A percentile compares a stretch with the other conserved stretches of the same genome.
phyloP scores from a whole-genome alignment of 306 rosid species.

The Gastrolobium villosum region DNA sequence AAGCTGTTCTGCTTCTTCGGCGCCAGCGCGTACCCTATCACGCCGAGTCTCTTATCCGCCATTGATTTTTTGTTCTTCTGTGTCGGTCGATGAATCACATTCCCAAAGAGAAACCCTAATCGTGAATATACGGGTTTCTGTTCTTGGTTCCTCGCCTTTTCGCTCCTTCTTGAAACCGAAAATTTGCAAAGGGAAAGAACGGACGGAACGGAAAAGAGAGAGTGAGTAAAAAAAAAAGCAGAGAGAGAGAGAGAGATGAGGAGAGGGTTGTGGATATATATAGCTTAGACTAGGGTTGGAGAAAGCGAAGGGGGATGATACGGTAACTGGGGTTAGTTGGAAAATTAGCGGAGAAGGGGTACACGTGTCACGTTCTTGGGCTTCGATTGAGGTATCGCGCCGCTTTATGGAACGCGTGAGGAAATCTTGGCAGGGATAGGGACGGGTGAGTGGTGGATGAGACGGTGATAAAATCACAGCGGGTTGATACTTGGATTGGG shows the following conservation, averaged over 20 bases:
- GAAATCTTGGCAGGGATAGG: not conserved
- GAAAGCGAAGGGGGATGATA: conserved; percentile 48
- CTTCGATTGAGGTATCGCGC: conserved; percentile 42
- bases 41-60: conserved; percentile 73
- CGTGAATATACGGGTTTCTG: not conserved
- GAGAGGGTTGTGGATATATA: conserved; percentile 45
- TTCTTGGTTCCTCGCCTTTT: not conserved
- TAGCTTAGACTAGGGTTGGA: conserved; percentile 70
- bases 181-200: conserved; percentile 4
- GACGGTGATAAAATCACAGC: conserved; percentile 26
- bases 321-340: conserved; percentile 35
- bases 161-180: not conserved
- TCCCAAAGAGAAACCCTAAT: conserved; percentile 47
- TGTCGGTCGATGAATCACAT: conserved; percentile 47
- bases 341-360: not conserved
- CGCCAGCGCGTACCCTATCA: conserved; percentile 80
- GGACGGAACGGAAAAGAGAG: not conserved
- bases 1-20: conserved; percentile 88
- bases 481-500: not conserved
- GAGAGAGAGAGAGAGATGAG: not conserved
- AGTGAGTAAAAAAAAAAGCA: not conserved
- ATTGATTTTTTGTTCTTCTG: conserved; percentile 39
- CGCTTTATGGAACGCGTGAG: conserved; percentile 52
- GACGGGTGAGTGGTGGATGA: not conserved
- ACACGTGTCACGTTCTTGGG: conserved; percentile 60